Evolutionary conservation across 345 rosid species (phyloP), one percentile per base, ranked within the genome.

Genomic region (Acer campestre): DNA sequence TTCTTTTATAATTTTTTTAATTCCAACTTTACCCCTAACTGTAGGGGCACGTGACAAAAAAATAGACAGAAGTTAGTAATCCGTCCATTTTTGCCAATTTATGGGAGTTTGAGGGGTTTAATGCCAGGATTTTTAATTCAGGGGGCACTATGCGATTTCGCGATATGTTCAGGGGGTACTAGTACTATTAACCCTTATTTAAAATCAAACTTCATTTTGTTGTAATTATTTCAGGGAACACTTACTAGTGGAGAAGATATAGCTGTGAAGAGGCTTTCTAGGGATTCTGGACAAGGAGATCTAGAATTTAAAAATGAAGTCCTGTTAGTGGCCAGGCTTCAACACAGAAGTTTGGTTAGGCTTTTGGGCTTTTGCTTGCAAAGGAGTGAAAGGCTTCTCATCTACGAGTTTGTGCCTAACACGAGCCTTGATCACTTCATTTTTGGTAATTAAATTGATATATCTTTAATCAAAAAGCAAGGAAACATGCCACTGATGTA

Each of bases 221-320:
- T 35, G 17, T 66, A 42, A 25, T 40, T 31, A 25, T 40, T 31
- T 6, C 56, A 82, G 88, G 86, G 84, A 11, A 67, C 4, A 7
- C 79, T 83, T 44, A 48, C 75, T 1, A 25, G 78, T 10, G 82
- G 82, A 38, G 78, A 75, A 64, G 59, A 77, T 11, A 25, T 87
- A 6, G 87, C 85, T 0, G 87, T 83, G 16, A 87, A 87, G 68
- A 78, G 88, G 51, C 80, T 87, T 6, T 78, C 84, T 0, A 27
- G 7, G 23, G 71, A 38, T 71, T 85, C 87, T 0, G 79, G 82
- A 3, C 89, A 88, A 77, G 87, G 90, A 20, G 86, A 82, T 25
- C 0, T 10, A 17, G 89, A 88, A 55, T 85, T 88, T 23, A 84
- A 78, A 48, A 88, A 82, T 27, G 84, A 88, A 67, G 87, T 82